These are phyloP conservation scores for Penicillium hordei DNA, from an alignment of 2,329 filamentous ascomycete genomes.

Conservation along the genomic window DNA sequence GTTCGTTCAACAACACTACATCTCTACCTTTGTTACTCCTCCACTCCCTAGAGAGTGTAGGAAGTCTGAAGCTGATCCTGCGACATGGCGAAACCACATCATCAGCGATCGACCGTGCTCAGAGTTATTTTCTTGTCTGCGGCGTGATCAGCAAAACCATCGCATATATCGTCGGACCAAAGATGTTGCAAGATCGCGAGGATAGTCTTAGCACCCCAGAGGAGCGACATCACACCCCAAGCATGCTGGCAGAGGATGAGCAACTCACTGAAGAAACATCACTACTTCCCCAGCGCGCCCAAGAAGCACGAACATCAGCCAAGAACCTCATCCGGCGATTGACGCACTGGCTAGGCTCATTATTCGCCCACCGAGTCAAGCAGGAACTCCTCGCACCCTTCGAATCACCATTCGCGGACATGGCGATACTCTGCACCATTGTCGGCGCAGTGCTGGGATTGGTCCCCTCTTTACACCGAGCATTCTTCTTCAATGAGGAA, in stretches of 20 bases:
- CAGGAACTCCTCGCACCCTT: slow-evolving; percentile 40
- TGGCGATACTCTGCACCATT: slow-evolving; percentile 61
- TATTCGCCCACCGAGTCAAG: slow-evolving; percentile 35
- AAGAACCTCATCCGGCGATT: slow-evolving; percentile 25
- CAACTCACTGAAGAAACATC: slow-evolving; percentile 51
- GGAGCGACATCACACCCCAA: background rate
- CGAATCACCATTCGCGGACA: slow-evolving; percentile 58
- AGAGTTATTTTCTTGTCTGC: background rate
- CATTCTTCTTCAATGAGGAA: slow-evolving; percentile 60
- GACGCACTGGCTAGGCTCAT: slow-evolving; percentile 30
- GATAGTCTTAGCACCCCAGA: background rate
- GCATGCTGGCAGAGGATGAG: background rate
- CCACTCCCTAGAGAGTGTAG: background rate
- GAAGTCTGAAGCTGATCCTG: background rate
- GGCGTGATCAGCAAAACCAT: background rate
- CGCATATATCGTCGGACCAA: background rate
- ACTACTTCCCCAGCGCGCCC: slow-evolving; percentile 47
- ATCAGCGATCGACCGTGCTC: background rate
- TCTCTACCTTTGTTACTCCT: background rate
- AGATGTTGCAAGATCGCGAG: background rate
- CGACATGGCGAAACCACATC: background rate
- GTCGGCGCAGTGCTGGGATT: slow-evolving; percentile 59
- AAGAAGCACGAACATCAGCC: slow-evolving; percentile 16
- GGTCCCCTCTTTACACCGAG: slow-evolving; percentile 57
- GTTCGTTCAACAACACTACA: background rate